Conservation (phyloP, 148 eudicot species). For the Camellia japonica region DNA sequence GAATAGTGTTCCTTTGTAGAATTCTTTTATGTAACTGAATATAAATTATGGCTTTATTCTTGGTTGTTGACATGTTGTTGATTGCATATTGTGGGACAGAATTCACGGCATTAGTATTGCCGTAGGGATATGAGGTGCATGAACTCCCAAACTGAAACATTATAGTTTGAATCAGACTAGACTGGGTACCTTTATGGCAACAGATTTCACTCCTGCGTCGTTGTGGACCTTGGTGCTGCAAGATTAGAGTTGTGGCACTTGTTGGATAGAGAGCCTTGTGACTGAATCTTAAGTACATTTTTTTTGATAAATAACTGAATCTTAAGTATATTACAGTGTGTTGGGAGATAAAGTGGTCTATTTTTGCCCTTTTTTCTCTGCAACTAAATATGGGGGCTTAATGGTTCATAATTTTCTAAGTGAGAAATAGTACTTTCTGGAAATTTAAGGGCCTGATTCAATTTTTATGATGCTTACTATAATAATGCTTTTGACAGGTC, state of each 20-base stretch:
- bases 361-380: neutral
- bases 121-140: neutral
- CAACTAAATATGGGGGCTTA: neutral
- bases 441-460: neutral
- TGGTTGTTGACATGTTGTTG: no score
- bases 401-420: neutral
- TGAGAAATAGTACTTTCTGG: neutral
- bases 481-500: conserved; percentile 47
- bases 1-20: no score
- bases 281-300: neutral
- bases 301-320: no score
- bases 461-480: neutral
- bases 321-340: neutral
- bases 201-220: neutral
- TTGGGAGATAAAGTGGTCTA: neutral
- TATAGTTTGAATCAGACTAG: neutral
- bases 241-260: neutral
- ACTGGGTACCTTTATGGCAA: neutral
- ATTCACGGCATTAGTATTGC: no score
- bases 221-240: neutral
- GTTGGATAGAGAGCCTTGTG: neutral
- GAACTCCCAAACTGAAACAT: neutral
- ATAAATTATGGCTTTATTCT: no score
- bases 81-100: no score
- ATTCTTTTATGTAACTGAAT: no score